Conservation (phyloP, 371 early-diverging fungal species). For the Mortierella polycephala region DNA sequence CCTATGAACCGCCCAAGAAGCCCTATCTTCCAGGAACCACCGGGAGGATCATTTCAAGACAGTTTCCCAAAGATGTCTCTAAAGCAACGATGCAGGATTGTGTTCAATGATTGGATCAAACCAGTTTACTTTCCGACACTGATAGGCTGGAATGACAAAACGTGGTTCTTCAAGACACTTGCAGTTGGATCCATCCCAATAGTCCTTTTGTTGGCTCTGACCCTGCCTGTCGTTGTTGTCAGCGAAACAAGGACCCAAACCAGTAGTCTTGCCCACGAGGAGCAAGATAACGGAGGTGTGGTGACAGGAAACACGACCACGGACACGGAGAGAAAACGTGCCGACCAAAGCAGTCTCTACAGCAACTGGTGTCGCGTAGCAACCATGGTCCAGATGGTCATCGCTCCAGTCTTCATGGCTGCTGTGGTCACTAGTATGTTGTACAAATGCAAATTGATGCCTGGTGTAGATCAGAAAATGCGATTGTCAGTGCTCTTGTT, state of each 20-base stretch:
- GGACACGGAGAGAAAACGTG: background rate
- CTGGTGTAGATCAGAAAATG: too few relatives aligned
- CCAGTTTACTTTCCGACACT: conserved; percentile 63
- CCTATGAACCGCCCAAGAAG: conserved; percentile 15
- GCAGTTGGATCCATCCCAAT: conserved; percentile 63
- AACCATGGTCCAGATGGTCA: conserved; percentile 28
- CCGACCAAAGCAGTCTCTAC: conserved; percentile 27
- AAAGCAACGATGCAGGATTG: background rate
- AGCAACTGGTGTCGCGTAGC: conserved; percentile 25
- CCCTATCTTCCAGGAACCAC: conserved; percentile 9
- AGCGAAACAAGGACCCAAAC: conserved; percentile 29
- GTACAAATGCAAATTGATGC: background rate
- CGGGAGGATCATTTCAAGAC: conserved; percentile 6
- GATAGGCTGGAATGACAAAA: conserved; percentile 60
- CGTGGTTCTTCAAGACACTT: conserved; percentile 58
- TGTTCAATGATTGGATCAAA: conserved; percentile 15
- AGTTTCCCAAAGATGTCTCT: background rate
- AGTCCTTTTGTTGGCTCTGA: conserved; percentile 61
- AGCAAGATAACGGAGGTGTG: background rate
- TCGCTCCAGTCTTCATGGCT: conserved; percentile 32
- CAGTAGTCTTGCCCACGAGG: conserved; percentile 44
- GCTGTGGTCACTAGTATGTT: conserved; percentile 31
- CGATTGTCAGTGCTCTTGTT: background rate
- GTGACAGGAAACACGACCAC: background rate
- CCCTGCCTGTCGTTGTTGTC: conserved; percentile 67